Percentiles rank a stretch among this genome's conserved stretches.
phyloP scores from a whole-genome alignment of 2,329 filamentous ascomycete genomes.

The Metarhizium album region DNA sequence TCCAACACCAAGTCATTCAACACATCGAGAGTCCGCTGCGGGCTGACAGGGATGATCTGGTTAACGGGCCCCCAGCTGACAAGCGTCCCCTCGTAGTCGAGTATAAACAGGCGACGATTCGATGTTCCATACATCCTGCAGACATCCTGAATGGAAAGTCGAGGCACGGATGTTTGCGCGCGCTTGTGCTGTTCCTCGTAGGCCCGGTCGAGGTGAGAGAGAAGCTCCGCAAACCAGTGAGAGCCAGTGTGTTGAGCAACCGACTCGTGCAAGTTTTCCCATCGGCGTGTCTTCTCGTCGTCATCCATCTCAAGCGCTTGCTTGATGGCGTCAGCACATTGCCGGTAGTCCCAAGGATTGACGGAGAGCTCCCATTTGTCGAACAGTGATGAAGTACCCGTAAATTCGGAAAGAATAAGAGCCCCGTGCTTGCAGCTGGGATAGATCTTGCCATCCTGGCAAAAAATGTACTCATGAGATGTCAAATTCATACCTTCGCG shows the following conservation, averaged over 20 bases:
- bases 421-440: slow-evolving; percentile 72
- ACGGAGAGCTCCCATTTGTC: slow-evolving; percentile 70
- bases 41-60: slow-evolving; percentile 76
- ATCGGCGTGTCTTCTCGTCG: slow-evolving; percentile 63
- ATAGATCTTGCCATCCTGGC: slow-evolving; percentile 69
- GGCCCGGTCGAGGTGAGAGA: slow-evolving; percentile 58
- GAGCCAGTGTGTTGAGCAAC: slow-evolving; percentile 75
- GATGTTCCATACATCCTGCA: slow-evolving; percentile 55
- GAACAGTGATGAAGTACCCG: slow-evolving; percentile 81
- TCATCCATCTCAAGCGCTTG: slow-evolving; percentile 69
- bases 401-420: slow-evolving; percentile 89
- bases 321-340: slow-evolving; percentile 79
- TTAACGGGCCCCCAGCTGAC: slow-evolving; percentile 78
- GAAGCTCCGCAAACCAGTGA: slow-evolving; percentile 74
- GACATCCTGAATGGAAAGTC: slow-evolving; percentile 60
- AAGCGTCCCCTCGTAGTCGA: slow-evolving; percentile 90
- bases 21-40: slow-evolving; percentile 70
- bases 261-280: slow-evolving; percentile 60
- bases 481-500: slow-evolving; percentile 97
- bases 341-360: slow-evolving; percentile 91
- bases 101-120: slow-evolving; percentile 66
- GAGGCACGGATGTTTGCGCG: slow-evolving; percentile 77
- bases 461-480: slow-evolving; percentile 86
- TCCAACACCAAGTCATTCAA: slow-evolving; percentile 74
- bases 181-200: slow-evolving; percentile 78